Conservation (phyloP, 768 basidiomycete genomes). For the Hypholoma sublateritium region DNA sequence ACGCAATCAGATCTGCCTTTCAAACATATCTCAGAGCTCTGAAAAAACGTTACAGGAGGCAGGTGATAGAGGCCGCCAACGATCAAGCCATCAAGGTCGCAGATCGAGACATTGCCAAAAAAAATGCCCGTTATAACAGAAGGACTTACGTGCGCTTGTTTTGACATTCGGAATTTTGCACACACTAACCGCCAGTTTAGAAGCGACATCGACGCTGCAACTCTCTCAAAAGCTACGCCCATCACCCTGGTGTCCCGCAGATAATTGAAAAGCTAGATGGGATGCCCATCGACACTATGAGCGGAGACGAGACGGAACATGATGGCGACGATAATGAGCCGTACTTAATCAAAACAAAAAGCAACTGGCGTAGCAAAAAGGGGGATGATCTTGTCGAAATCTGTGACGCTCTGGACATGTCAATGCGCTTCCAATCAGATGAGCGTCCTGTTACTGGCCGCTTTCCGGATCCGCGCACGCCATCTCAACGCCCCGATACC, state of each 20-base stretch:
- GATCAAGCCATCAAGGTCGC: not conserved
- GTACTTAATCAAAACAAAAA: not conserved
- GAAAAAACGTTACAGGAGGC: not conserved
- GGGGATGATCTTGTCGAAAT: conserved; percentile 1
- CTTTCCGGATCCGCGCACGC: not conserved
- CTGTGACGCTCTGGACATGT: conserved; percentile 3
- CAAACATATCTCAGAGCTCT: not conserved
- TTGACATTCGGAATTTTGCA: not conserved
- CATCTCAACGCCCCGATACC: not conserved
- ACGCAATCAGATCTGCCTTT: not conserved
- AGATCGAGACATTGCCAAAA: not conserved
- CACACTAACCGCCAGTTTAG: not conserved
- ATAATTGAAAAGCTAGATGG: not conserved
- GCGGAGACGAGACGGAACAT: conserved; percentile 1
- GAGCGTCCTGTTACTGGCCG: not conserved
- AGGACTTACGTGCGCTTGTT: not conserved
- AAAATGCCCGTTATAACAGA: not conserved
- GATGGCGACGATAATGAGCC: not conserved
- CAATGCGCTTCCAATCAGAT: not conserved
- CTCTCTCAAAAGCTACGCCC: not conserved
- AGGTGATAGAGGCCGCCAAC: not conserved
- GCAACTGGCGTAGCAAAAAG: not conserved
- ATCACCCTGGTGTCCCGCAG: not conserved
- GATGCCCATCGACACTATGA: conserved; percentile 1
- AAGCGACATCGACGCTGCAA: not conserved